A percentile compares a stretch with the other conserved stretches of the same genome.
Evolutionary conservation across 2,329 filamentous ascomycete genomes (phyloP).

Genomic region (Pleoardoris graminearum): DNA sequence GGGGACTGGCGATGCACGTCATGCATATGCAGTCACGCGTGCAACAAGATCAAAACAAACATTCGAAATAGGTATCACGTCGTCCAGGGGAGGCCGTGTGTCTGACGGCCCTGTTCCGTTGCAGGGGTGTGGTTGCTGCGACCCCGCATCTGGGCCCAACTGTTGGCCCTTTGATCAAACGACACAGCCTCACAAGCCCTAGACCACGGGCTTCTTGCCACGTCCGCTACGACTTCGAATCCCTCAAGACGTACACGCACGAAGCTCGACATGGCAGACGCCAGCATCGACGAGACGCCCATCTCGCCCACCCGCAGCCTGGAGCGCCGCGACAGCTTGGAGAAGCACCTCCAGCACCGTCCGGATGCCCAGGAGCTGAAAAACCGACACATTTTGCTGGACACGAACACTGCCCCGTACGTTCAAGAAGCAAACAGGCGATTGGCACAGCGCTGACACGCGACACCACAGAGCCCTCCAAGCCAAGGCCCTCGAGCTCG

Average conservation of each 20-base stretch:
- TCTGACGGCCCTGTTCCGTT: background rate
- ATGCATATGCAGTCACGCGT: no score
- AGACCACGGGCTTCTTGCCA: background rate
- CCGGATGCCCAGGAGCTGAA: slow-evolving; percentile 65
- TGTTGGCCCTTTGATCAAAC: background rate
- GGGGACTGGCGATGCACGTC: no score
- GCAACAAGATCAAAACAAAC: no score
- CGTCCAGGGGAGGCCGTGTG: background rate
- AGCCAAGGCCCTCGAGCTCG: slow-evolving; percentile 63
- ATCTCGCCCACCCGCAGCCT: slow-evolving; percentile 53
- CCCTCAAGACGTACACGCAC: slow-evolving; percentile 1
- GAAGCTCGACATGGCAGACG: slow-evolving; percentile 29
- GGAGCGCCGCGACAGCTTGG: slow-evolving; percentile 62
- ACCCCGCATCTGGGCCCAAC: background rate
- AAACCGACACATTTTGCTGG: slow-evolving; percentile 68
- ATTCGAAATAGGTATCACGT: no score
- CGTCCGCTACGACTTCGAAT: background rate
- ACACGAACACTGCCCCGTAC: slow-evolving; percentile 69
- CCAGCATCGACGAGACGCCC: slow-evolving; percentile 45
- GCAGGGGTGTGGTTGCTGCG: background rate
- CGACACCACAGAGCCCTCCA: slow-evolving; percentile 66
- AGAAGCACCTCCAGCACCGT: slow-evolving; percentile 54
- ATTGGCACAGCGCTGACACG: no score
- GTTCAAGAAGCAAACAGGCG: no score
- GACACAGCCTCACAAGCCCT: background rate